These are phyloP conservation scores for Filosporella fistucella DNA, from an alignment of 495 filamentous ascomycete genomes.

Conservation along the genomic window DNA sequence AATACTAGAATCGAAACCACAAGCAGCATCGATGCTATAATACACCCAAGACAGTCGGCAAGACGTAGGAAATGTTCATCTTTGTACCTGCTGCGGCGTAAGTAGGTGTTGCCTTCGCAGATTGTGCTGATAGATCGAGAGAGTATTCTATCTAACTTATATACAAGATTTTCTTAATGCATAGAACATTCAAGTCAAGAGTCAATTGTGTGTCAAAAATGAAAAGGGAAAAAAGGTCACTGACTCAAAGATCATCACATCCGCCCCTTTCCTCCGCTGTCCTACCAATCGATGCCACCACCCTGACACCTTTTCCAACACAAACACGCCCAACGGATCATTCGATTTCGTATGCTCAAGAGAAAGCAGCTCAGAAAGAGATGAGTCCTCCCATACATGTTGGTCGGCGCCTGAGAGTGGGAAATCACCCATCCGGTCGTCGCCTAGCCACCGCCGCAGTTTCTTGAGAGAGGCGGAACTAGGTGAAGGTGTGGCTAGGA, in stretches of 20 bases:
- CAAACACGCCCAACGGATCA: conserved; percentile 1
- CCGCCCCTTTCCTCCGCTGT: not conserved
- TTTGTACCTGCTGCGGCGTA: not conserved
- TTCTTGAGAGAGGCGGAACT: not conserved
- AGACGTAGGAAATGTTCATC: not conserved
- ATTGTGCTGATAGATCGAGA: too few relatives aligned
- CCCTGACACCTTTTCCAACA: not conserved
- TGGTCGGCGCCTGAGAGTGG: not conserved
- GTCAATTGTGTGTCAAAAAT: too few relatives aligned
- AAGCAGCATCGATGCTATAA: conserved; percentile 1
- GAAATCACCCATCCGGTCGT: not conserved
- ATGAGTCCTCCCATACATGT: not conserved
- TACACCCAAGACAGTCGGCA: conserved; percentile 2
- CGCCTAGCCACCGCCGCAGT: not conserved
- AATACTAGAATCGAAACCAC: not conserved
- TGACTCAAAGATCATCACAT: not conserved
- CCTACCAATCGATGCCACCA: not conserved
- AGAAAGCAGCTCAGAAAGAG: not conserved
- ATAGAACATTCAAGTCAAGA: too few relatives aligned
- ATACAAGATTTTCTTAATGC: too few relatives aligned
- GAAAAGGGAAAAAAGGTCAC: too few relatives aligned
- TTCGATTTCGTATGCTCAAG: not conserved
- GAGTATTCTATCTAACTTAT: too few relatives aligned
- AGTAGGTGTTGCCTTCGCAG: too few relatives aligned
- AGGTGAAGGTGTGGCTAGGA: not conserved